Evolutionary conservation across 2,329 filamentous ascomycete species (phyloP), one percentile per base, ranked within the genome.

Genomic region (Fusarium tanahbumbuense): DNA sequence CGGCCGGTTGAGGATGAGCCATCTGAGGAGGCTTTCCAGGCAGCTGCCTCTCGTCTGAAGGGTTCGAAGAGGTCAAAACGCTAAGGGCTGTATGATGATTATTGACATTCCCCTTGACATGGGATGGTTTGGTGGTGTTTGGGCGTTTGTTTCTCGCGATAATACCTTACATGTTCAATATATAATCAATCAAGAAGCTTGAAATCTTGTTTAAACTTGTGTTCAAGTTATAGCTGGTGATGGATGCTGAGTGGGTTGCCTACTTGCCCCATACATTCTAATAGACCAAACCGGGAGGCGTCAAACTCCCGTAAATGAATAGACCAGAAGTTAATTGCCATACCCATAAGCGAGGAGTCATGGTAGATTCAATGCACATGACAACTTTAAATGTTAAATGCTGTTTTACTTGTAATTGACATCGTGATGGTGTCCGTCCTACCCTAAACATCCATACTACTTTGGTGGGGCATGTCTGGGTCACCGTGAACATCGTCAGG

Each of bases 11-110:
- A 93, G 72, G 90, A 92, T 65, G 86, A 88, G 75, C 86, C 87
- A 3, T 86, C 86, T 1, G 88, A 91, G 68, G 87, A 89, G 72
- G 87, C 85, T 0, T 90, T 90, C 60, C 85, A 88, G 64, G 85
- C 84, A 8, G 85, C 87, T 8, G 86, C 86, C 3, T 82, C 84
- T 13, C 84, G 81, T 68, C 77, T 89, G 62, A 76, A 74, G 25
- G 64, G 59, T 22, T 69, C 76, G 15, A 79, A 78, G 67, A 68
- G 60, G 30, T 68, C 73, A 15, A 75, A 67, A 60, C 63, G 67
- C 30, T 76, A 27, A 70, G 32, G 16, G 22, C 2, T 8, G 20
- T 11, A 18, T 34, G 8, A 18, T 9, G 34, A 27, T n/a, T 48
- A 5, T 57, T 59, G n/a, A 20, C 22, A 46, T 34, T 46, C 42